phyloP scores from a whole-genome alignment of 352 stramenopile genomes.

The Pythium volutum region DNA sequence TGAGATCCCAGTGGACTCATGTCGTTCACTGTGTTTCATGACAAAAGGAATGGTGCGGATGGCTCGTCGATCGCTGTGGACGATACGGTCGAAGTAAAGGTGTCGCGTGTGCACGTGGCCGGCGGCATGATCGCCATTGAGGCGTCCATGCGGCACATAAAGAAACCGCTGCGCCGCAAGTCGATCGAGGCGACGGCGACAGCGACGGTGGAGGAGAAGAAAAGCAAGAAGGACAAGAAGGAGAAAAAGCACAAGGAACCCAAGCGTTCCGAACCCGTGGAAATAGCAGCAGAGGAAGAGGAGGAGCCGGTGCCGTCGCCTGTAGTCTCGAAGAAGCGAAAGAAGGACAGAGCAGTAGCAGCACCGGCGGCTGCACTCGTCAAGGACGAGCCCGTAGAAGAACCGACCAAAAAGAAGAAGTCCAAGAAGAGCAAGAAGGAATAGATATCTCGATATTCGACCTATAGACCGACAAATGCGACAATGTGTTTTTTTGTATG shows the following conservation, averaged over 20 bases:
- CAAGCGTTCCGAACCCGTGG: slow-evolving; percentile 7
- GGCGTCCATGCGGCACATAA: slow-evolving; percentile 56
- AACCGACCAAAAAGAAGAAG: slow-evolving; percentile 34
- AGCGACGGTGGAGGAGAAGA: slow-evolving; percentile 10
- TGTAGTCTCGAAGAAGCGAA: slow-evolving; percentile 27
- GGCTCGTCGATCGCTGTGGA: slow-evolving; percentile 57
- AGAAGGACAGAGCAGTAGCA: slow-evolving; percentile 35
- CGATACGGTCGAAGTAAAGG: slow-evolving; percentile 64
- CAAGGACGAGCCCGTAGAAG: slow-evolving; percentile 25
- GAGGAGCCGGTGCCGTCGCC: slow-evolving; percentile 15
- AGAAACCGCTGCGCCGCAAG: slow-evolving; percentile 23
- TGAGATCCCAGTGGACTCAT: background rate
- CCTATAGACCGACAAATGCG: background rate
- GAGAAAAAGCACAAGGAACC: slow-evolving; percentile 28
- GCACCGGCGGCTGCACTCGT: background rate
- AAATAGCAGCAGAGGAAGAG: slow-evolving; percentile 14
- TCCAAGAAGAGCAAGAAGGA: slow-evolving; percentile 40
- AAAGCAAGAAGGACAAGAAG: slow-evolving; percentile 27
- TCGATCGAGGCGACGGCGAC: slow-evolving; percentile 6
- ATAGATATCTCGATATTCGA: slow-evolving; percentile 32
- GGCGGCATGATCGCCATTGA: slow-evolving; percentile 82
- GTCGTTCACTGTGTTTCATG: background rate
- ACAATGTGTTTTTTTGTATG: background rate
- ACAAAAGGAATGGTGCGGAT: slow-evolving; percentile 44
- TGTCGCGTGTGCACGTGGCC: slow-evolving; percentile 66